A percentile compares a stretch with the other conserved stretches of the same genome.
These are phyloP conservation scores for Boeremia exigua DNA, from an alignment of 2,329 filamentous ascomycete species.

Conservation along the genomic window DNA sequence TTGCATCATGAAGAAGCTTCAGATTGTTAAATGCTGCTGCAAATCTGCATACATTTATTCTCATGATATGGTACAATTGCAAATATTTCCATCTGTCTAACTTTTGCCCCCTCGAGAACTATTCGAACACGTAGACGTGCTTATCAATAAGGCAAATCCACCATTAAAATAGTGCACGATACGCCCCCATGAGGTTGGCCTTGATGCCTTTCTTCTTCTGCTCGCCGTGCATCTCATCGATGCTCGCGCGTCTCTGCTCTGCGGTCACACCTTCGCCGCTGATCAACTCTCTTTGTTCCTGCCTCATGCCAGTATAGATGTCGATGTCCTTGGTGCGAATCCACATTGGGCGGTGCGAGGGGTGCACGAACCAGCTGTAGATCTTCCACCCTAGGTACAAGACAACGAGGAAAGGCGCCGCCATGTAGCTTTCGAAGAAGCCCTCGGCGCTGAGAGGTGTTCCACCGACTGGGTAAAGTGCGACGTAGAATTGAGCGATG, in stretches of 20 bases:
- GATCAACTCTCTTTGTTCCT: constrained; percentile 15
- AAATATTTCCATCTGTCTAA: too few relatives aligned
- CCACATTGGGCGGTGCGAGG: constrained; percentile 31
- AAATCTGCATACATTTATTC: too few relatives aligned
- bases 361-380: constrained; percentile 29
- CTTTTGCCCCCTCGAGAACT: too few relatives aligned
- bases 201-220: constrained; percentile 9
- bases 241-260: constrained; percentile 11
- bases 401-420: constrained; percentile 50
- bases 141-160: too few relatives aligned
- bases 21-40: too few relatives aligned
- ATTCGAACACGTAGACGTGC: too few relatives aligned
- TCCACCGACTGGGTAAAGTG: constrained; percentile 34
- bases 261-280: constrained; percentile 12
- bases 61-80: too few relatives aligned
- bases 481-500: constrained; percentile 48
- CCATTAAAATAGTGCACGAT: not conserved
- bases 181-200: not conserved
- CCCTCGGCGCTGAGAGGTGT: constrained; percentile 35
- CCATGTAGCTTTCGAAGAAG: constrained; percentile 55
- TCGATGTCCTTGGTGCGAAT: constrained; percentile 41
- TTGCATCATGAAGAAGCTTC: too few relatives aligned
- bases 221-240: constrained; percentile 11
- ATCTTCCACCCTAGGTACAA: constrained; percentile 58
- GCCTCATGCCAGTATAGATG: constrained; percentile 38